Conservation (phyloP, 768 basidiomycete genomes). For the Chlorophyllum brunneum region DNA sequence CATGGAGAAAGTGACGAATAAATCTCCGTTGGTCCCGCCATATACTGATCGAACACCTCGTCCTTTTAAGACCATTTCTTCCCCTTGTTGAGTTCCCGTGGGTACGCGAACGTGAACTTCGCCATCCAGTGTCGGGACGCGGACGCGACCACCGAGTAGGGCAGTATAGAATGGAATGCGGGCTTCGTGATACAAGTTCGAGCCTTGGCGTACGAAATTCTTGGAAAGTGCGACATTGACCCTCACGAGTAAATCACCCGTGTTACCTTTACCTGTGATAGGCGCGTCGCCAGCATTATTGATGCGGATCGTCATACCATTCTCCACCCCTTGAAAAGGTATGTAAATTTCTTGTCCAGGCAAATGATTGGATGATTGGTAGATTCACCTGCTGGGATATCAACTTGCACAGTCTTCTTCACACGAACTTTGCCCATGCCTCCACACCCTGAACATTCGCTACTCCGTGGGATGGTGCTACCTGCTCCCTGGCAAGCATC, state of each 20-base stretch:
- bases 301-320: conserved; percentile 88
- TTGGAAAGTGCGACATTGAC: conserved; percentile 82
- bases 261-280: conserved; percentile 67
- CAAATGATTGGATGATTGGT: conserved; percentile 12
- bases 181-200: conserved; percentile 86
- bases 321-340: conserved; percentile 70
- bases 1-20: conserved; percentile 86
- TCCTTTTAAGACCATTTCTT: conserved; percentile 92
- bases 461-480: conserved; percentile 69
- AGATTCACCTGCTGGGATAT: conserved; percentile 78
- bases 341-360: conserved; percentile 10
- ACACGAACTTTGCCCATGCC: conserved; percentile 87
- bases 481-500: conserved; percentile 78
- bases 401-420: conserved; percentile 73
- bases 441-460: conserved; percentile 75
- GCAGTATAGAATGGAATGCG: conserved; percentile 90
- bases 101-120: conserved; percentile 94
- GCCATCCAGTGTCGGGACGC: conserved; percentile 92
- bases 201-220: conserved; percentile 85
- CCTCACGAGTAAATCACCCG: conserved; percentile 86
- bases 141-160: conserved; percentile 86
- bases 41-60: conserved; percentile 72
- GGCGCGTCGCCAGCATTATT: conserved; percentile 83
- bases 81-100: conserved; percentile 91
- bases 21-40: conserved; percentile 66